phyloP scores from a whole-genome alignment of 2,329 filamentous ascomycete genomes.

The Lachnellula arida region DNA sequence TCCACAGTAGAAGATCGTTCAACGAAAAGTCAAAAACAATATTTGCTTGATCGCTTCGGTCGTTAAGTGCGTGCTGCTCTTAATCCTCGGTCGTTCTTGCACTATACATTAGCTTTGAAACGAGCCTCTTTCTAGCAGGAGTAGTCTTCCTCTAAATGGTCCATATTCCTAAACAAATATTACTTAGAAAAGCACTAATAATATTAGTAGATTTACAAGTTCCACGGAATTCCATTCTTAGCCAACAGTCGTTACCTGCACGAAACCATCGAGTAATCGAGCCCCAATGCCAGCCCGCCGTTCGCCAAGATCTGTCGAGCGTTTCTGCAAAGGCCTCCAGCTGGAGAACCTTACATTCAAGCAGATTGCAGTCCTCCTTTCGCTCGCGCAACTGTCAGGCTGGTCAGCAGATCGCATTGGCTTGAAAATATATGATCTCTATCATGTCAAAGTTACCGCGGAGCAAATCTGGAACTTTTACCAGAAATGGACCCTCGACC shows the following conservation, averaged over 20 bases:
- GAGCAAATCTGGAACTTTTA: conserved; percentile 17
- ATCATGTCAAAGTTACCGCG: not conserved
- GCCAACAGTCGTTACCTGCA: not conserved
- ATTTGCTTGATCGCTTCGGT: too few relatives aligned
- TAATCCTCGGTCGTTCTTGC: too few relatives aligned
- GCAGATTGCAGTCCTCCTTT: conserved; percentile 8
- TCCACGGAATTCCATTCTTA: not conserved
- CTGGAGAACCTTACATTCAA: not conserved
- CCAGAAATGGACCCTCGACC: conserved; percentile 8
- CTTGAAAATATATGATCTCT: not conserved
- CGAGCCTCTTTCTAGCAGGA: too few relatives aligned
- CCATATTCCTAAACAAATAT: too few relatives aligned
- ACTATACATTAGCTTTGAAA: too few relatives aligned
- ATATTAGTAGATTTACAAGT: too few relatives aligned
- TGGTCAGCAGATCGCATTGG: conserved; percentile 24
- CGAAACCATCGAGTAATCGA: not conserved
- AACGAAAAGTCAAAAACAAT: too few relatives aligned
- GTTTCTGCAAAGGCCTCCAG: conserved; percentile 3
- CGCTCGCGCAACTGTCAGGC: conserved; percentile 17
- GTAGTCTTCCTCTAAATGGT: too few relatives aligned
- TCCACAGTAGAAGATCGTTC: too few relatives aligned
- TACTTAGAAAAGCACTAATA: too few relatives aligned
- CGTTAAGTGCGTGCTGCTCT: too few relatives aligned
- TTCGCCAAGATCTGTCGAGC: conserved; percentile 7
- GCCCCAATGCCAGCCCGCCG: conserved; percentile 2